phyloP scores from a whole-genome alignment of 2,329 filamentous ascomycete species.

The Diaporthe longicolla region DNA sequence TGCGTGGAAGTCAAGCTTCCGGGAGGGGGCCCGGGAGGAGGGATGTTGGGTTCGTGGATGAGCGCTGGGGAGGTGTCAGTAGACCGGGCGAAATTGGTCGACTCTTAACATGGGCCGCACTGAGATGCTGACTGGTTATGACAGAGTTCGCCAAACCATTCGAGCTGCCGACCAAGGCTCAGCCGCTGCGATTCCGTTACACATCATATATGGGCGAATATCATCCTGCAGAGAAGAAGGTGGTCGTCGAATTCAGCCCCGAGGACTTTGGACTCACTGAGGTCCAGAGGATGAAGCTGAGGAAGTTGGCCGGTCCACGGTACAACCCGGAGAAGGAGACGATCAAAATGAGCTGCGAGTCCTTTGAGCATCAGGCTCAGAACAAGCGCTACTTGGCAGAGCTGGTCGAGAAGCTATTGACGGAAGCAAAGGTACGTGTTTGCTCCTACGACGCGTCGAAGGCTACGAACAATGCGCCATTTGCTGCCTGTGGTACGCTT shows the following conservation, averaged over 20 bases:
- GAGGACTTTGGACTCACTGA: conserved; percentile 78
- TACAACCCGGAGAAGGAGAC: conserved; percentile 89
- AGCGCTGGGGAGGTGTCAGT: background rate
- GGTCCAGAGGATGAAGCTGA: conserved; percentile 82
- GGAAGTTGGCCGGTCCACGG: conserved; percentile 86
- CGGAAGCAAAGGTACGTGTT: conserved; percentile 75
- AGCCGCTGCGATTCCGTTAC: conserved; percentile 93
- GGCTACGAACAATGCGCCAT: too few species aligned
- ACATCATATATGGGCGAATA: conserved; percentile 96
- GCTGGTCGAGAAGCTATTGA: conserved; percentile 79
- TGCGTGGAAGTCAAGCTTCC: background rate
- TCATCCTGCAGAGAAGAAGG: conserved; percentile 93
- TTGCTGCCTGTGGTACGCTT: background rate
- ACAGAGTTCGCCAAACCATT: conserved; percentile 92
- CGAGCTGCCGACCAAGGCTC: conserved; percentile 73
- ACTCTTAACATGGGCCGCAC: background rate
- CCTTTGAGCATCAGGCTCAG: conserved; percentile 89
- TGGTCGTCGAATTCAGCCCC: conserved; percentile 90
- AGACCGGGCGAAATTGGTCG: background rate
- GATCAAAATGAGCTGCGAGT: conserved; percentile 92
- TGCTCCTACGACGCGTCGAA: background rate
- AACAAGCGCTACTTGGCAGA: conserved; percentile 97
- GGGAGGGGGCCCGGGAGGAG: fast-evolving
- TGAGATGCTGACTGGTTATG: conserved; percentile 43
- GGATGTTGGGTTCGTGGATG: background rate